Base-by-base conservation (phyloP, 2,329 filamentous ascomycete species). In the Pseudogymnoascus destructans region DNA sequence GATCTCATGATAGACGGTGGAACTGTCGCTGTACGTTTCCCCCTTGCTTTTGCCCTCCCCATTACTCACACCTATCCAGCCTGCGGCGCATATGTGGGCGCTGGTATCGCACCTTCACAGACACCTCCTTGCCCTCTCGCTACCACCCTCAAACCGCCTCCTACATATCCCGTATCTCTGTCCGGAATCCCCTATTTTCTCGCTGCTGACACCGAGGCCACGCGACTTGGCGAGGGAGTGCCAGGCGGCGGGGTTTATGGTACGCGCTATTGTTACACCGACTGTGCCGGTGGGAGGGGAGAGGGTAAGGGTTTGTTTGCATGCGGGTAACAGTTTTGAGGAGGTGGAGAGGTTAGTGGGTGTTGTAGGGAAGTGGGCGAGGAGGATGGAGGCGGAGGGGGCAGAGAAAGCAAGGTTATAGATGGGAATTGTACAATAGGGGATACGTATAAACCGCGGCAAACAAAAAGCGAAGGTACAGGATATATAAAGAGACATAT, bases 211-310 rank as follows among this genome's bases (percentile, higher is more conserved):
- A 0, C 72, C 74, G 0, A 69, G 77, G 0, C 82, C 85, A 0
- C 75, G 82, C 3, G 73, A 74, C 3, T 69, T 88, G 11, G 84
- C 85, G 0, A 72, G 69, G 1, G 72, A 77, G 58, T 87, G 84
- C 58, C 84, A 87, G 68, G 64, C 72, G 3, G 68, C 70, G 0
- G 81, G 82, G 0, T 82, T 80, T 58, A 73, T 84, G 42, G 79
- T 87, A 0, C 75, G 85, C 1, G 77, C 84, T 0, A 86, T 88
- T 13, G 81, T 87, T 59, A 75, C 82, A 1, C 85, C 85, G 0
- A 88, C 84, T 0, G 84, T 89, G 1, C 82, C 84, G 0, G 69
- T 67, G 1, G 84, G 84, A 0, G 79, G 73, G 4, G 82, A 87
- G 66, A 73, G 85, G 9, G 79, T 88, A 0, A 72, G 85, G 7